Evolutionary conservation across 2,329 filamentous ascomycete genomes (phyloP), one percentile per base, ranked within the genome.

Genomic region (Colletotrichum sansevieriae): DNA sequence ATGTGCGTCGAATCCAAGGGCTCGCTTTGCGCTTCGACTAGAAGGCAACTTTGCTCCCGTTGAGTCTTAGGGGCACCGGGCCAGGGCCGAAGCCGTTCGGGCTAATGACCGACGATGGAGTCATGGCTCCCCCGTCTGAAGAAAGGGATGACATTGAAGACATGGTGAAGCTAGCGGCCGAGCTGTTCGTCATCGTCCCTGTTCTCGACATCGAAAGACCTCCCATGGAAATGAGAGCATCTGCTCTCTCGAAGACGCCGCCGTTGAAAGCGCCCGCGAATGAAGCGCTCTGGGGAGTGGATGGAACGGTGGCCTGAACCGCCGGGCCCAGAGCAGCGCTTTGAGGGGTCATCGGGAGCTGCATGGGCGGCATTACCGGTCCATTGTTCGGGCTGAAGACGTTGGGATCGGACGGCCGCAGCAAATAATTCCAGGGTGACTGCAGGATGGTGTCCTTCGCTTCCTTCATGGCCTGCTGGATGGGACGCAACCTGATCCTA

Each of bases 291-390:
- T 88, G 84, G 10, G 89, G 89, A 0, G 89, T 93, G 3, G 87
- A 92, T 4, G 93, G 92, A 11, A 97, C 91, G 0, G 94, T 98
- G 1, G 95, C 94, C 79, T 97, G 94, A 63, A 94, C 93, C 20
- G 95, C 95, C 6, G 95, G 94, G 0, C 95, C 95, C 5, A 98
- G 84, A 1, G 95, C 95, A 15, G 94, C 95, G 74, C 93, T 96
- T 70, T 97, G 87, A 8, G 95, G 95, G 1, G 95, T 98, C 75
- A 96, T 94, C 9, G 95, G 94, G 43, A 94, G 73, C 60, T 81
- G 79, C 43, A 77, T 74, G 73, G 18, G 76, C 66, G 63, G 77
- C 71, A 83, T 76, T 62, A 77, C 74, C 13, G 70, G 76, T 13
- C 72, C 68, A 9, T 68, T 67, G 18, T 71, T 70, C 8, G 73